These are phyloP conservation scores for Coemansia sp. DNA, from an alignment of 192 early-diverging fungal species.

Conservation along the genomic window DNA sequence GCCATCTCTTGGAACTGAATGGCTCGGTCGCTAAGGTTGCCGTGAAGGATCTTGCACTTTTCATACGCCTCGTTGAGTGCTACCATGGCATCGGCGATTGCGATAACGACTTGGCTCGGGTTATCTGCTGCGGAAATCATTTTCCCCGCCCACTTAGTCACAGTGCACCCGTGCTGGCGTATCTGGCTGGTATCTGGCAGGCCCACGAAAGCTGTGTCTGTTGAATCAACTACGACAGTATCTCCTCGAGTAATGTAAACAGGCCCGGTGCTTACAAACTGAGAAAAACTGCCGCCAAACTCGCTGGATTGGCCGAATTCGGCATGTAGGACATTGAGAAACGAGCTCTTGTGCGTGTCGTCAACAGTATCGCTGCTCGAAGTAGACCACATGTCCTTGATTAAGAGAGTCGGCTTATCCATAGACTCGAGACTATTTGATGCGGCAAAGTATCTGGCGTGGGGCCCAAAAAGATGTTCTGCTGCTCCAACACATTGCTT, in stretches of 20 bases:
- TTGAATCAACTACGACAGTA: not conserved
- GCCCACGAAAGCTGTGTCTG: not conserved
- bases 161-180: not conserved
- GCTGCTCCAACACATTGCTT: not conserved
- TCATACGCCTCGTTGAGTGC: not conserved
- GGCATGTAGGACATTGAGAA: not conserved
- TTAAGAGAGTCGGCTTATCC: conserved; percentile 4
- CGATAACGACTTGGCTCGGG: not conserved
- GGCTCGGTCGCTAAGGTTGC: not conserved
- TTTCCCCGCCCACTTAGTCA: not conserved
- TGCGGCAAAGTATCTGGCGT: conserved; percentile 15
- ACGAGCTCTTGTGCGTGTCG: conserved; percentile 2
- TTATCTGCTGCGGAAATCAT: not conserved
- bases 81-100: not conserved
- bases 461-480: not conserved
- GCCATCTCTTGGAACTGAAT: not conserved
- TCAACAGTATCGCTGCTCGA: conserved; percentile 20
- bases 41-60: not conserved
- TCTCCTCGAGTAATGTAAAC: not conserved
- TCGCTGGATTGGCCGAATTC: not conserved
- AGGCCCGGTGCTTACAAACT: not conserved
- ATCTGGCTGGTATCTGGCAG: not conserved
- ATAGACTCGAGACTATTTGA: conserved; percentile 1
- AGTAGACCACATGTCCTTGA: conserved; percentile 29
- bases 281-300: not conserved